These are phyloP conservation scores for Fragilariopsis cylindrus DNA, from an alignment of 108 stramenopile genomes.

Conservation along the genomic window DNA sequence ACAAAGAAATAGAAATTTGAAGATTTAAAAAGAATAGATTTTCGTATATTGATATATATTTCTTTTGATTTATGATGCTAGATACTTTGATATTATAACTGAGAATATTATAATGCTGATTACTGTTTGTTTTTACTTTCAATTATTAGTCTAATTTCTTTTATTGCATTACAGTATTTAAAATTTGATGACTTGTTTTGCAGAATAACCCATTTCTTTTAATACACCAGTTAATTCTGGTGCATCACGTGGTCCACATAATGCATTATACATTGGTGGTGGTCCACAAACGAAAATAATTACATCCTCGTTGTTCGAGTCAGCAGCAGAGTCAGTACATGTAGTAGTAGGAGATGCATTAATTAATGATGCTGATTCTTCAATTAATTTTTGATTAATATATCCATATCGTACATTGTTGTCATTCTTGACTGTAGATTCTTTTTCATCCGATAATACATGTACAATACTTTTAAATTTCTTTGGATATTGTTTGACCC, in stretches of 20 bases:
- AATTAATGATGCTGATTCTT: constrained; percentile 29
- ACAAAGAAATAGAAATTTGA: no score
- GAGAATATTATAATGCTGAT: no score
- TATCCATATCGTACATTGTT: constrained; percentile 79
- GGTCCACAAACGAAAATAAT: constrained; percentile 96
- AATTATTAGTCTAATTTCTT: no score
- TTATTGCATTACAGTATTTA: constrained; percentile 32
- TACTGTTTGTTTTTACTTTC: no score
- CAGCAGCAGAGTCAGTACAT: not conserved
- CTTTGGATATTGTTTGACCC: constrained; percentile 37
- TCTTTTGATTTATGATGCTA: no score
- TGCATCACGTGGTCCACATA: constrained; percentile 87
- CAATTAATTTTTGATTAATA: constrained; percentile 66
- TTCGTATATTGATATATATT: no score
- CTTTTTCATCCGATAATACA: constrained; percentile 68
- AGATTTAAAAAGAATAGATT: no score
- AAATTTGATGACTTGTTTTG: constrained; percentile 93
- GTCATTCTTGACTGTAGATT: not conserved
- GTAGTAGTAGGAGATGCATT: constrained; percentile 24
- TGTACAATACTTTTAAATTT: constrained; percentile 59
- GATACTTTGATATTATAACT: no score
- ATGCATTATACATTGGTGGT: constrained; percentile 85
- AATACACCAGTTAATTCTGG: constrained; percentile 79
- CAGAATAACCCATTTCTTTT: constrained; percentile 83
- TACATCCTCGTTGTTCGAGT: constrained; percentile 27